Base-by-base conservation (phyloP, 768 basidiomycete genomes). In the Lactarius pseudohatsudake region DNA sequence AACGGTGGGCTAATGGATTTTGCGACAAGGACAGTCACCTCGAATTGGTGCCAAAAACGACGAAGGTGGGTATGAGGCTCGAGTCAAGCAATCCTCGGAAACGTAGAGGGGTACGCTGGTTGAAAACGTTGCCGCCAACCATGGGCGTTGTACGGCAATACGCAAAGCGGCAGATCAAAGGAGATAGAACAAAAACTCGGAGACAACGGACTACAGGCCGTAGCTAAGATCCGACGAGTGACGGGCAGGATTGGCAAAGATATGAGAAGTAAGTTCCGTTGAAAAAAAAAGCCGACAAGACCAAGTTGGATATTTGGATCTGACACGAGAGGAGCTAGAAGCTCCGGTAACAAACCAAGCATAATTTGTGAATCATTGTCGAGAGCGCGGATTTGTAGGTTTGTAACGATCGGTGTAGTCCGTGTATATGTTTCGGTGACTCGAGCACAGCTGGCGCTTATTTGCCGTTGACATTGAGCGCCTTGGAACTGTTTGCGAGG, bases 61-160 rank as follows among this genome's bases (percentile, higher is more conserved):
- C 57, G 57, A 58, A 28, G 34, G 55, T 59, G 40, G 32, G 30
- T 69, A 66, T 59, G 30, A 34, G 64, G 61, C 60, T 69, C 65
- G 68, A 69, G 68, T 69, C 68, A 69, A 67, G 57, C 36, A n/a
- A 43, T 69, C 68, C 65, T 56, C 16, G 61, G 65, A 41, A 38
- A 54, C 40, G 56, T 40, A 66, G 59, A 34, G 55, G 43, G 20
- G 26, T 36, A 20, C 47, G 56, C 32, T 66, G 26, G 65, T 50
- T n/a, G 22, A 30, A 36, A 40, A 50, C 22, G 22, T 65, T 56
- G 59, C 45, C 30, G 47, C 64, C 30, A 30, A 41, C 58, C 54
- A 36, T 54, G 57, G 56, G 59, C 32, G 60, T 40, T 15, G 26
- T 68, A 43, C 34, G 64, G 67, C 59, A 59, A 36, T 66, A 36